Evolutionary conservation across 805 yeast species (phyloP), one percentile per base, ranked within the genome.

Genomic region (Kluyveromyces lactis): DNA sequence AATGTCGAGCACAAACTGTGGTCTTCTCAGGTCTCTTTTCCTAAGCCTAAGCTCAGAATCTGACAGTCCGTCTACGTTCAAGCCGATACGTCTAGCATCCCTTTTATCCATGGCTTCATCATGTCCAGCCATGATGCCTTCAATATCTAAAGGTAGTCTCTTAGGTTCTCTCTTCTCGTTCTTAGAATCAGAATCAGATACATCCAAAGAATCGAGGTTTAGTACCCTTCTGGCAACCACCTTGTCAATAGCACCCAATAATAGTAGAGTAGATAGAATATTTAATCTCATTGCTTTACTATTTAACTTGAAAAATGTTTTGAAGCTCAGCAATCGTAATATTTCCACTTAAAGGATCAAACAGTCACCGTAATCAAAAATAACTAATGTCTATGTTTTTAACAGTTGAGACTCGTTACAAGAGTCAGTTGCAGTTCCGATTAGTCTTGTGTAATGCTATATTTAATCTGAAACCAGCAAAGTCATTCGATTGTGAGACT

Each of bases 71-170:
- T 27, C 33, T 7, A 19, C 27, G 7, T 15, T 18, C n/a, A 36
- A 24, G 26, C 16, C 29, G 19, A 26, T 28, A 17, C 34, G 6
- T 17, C 17, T 21, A 31, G 35, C 33, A 7, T 31, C 36, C 23
- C 45, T 24, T 28, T 26, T 38, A 13, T 37, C 41, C 16, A 44
- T 21, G 10, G 46, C 28, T 4, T 28, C 42, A 18, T 46, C 41
- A 6, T 5, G 7, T 12, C 30, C 16, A 15, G 13, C 30, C 6
- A 11, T 11, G n/a, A 27, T 27, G 7, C 11, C 7, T n/a, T 27
- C 30, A 12, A 44, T 16, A 28, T 46, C 44, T 19, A 46, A 31
- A 10, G 48, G 48, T 19, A 45, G 26, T 10, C 41, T 41, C 37
- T 41, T 42, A 12, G 44, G 39, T 16, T 41, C 45, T n/a, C 44